phyloP scores from a whole-genome alignment of 2,329 filamentous ascomycete species.

The Colletotrichum navitas region DNA sequence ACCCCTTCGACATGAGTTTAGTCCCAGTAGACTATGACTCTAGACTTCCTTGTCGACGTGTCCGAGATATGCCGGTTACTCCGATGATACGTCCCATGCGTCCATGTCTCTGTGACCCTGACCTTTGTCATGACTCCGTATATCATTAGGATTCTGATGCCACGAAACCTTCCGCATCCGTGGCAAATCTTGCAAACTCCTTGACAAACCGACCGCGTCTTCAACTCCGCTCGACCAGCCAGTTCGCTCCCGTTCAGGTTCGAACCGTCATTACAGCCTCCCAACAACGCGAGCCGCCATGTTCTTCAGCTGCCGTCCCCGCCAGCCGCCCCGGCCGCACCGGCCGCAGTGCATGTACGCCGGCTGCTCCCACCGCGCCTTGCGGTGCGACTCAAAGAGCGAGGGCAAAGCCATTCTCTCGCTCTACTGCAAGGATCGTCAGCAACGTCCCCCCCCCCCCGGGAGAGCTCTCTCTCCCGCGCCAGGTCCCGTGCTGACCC shows the following conservation, averaged over 20 bases:
- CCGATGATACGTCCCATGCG: neutral
- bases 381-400: slow-evolving; percentile 38
- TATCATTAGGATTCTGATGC: neutral
- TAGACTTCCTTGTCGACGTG: neutral
- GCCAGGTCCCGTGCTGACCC: neutral
- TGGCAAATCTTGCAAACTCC: neutral
- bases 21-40: neutral
- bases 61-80: neutral
- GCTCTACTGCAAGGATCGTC: slow-evolving; percentile 43
- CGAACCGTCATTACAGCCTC: neutral
- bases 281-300: slow-evolving; percentile 12
- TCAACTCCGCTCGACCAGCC: accelerated
- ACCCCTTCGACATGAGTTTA: neutral
- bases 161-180: neutral
- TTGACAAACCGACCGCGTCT: neutral
- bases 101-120: neutral
- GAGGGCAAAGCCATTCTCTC: slow-evolving; percentile 26
- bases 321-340: neutral
- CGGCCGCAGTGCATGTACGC: slow-evolving; percentile 29
- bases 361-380: slow-evolving; percentile 30
- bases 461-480: accelerated
- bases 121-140: neutral
- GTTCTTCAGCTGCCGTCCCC: slow-evolving; percentile 42
- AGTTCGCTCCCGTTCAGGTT: neutral
- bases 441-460: neutral